phyloP scores from a whole-genome alignment of 2,329 filamentous ascomycete genomes.

The Pyricularia sp. region DNA sequence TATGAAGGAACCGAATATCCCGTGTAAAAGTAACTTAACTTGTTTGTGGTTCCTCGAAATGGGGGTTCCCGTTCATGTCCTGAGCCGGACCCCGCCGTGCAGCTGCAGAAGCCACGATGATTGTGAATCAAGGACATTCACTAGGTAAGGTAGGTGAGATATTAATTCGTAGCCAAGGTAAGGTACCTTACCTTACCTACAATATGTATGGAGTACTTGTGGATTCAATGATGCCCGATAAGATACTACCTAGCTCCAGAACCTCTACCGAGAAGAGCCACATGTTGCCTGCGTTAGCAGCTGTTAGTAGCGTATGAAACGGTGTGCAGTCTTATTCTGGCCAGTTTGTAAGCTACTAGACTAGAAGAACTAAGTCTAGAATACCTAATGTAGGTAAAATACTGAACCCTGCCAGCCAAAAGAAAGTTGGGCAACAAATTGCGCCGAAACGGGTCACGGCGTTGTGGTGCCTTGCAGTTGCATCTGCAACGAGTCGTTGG shows the following conservation, averaged over 20 bases:
- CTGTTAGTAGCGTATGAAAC: background rate
- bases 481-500: slow-evolving; percentile 1
- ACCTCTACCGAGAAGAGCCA: background rate
- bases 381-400: background rate
- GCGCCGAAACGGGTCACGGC: background rate
- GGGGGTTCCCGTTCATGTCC: background rate
- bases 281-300: slow-evolving; percentile 1
- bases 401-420: background rate
- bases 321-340: background rate
- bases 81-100: background rate
- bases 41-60: background rate
- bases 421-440: background rate
- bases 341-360: background rate
- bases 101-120: background rate
- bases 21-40: background rate
- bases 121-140: background rate
- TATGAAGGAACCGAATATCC: background rate
- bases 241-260: background rate
- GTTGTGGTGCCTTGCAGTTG: background rate
- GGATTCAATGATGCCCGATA: background rate
- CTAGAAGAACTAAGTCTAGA: too few relatives aligned
- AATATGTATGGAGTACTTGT: background rate
- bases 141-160: background rate
- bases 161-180: too few relatives aligned
- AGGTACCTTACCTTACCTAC: too few relatives aligned